Evolutionary conservation across 2,329 filamentous ascomycete genomes (phyloP).

Genomic region (Cladobotryum mycophilum): DNA sequence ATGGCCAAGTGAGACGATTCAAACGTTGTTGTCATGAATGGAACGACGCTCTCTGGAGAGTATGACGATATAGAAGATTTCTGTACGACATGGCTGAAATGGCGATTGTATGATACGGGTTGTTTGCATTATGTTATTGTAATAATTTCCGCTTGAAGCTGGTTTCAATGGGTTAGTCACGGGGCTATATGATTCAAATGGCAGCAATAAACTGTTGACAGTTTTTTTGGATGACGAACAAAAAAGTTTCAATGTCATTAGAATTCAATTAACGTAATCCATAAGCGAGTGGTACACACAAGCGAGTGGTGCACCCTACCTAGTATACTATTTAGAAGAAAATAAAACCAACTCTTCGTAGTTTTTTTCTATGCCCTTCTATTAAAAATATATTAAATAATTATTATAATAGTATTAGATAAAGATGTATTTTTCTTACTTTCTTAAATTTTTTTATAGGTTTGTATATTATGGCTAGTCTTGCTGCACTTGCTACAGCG

Average conservation of each 20-base stretch:
- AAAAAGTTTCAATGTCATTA: not conserved
- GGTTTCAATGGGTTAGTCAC: not conserved
- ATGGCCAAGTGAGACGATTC: slow-evolving; percentile 62
- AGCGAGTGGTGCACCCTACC: too few relatives aligned
- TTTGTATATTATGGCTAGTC: too few relatives aligned
- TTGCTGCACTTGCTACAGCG: too few relatives aligned
- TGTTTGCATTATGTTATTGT: slow-evolving; percentile 4
- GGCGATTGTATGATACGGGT: slow-evolving; percentile 10
- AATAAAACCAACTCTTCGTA: too few relatives aligned
- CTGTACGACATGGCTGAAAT: slow-evolving; percentile 3
- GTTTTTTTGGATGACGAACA: slow-evolving; percentile 5
- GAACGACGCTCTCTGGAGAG: not conserved
- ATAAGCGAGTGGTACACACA: too few relatives aligned
- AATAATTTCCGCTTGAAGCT: not conserved
- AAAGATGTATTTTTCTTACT: too few relatives aligned
- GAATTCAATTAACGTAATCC: too few relatives aligned
- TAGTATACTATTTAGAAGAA: too few relatives aligned
- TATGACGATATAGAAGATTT: not conserved
- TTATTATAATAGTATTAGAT: too few relatives aligned
- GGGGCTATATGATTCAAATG: slow-evolving; percentile 4
- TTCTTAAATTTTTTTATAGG: too few relatives aligned
- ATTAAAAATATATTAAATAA: too few relatives aligned
- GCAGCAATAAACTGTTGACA: slow-evolving; percentile 4
- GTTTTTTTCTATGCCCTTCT: too few relatives aligned
- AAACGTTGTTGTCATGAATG: slow-evolving; percentile 6